Base-by-base conservation (phyloP, 108 stramenopile genomes). In the Schizochytrium sp. region DNA sequence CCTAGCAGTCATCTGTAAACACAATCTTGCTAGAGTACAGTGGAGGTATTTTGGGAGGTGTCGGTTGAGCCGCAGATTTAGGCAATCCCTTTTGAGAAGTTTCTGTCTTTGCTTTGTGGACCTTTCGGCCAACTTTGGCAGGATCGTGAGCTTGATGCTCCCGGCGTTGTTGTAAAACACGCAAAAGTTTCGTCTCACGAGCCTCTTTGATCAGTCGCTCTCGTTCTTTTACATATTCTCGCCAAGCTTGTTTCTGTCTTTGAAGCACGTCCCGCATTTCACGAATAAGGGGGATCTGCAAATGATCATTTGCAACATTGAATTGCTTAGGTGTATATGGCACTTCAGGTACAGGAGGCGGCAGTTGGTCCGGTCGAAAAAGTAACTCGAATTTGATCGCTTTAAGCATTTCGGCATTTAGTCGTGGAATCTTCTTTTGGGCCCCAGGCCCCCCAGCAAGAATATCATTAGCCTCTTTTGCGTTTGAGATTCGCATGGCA, bases 141-240 rank as follows among this genome's bases (percentile, higher is more conserved):
- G 28, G 28, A 28, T 28, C 28, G 28, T 28, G 28, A 28, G 28
- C 28, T 28, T 28, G 28, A 28, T 28, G 28, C 28, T 28, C 28
- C 28, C 28, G 28, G 64, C 64, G 64, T 7, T 28, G 19, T 44
- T 7, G 42, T 7, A 69, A 0, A 7, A 44, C 64, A 15, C 28
- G 64, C 5, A 44, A 38, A 8, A 69, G 28, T 44, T 69, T 69
- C 0, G 64, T 44, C 42, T 69, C 64, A 8, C 64, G 64, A 38
- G 64, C 64, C 64, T 15, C 44, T 44, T 69, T 69, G 64, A 83
- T 83, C 38, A 83, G n/a, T 56, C 5, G 45, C 76, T 83, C 76
- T 10, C 76, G 76, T 10, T 55, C 50, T 13, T 10, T 53, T 55
- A 83, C 40, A 38, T 83, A 38, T 8, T 83, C 76, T 38, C 28